Evolutionary conservation across 352 stramenopile genomes (phyloP), one percentile per base, ranked within the genome.

Genomic region (Pseudoperonospora humuli): DNA sequence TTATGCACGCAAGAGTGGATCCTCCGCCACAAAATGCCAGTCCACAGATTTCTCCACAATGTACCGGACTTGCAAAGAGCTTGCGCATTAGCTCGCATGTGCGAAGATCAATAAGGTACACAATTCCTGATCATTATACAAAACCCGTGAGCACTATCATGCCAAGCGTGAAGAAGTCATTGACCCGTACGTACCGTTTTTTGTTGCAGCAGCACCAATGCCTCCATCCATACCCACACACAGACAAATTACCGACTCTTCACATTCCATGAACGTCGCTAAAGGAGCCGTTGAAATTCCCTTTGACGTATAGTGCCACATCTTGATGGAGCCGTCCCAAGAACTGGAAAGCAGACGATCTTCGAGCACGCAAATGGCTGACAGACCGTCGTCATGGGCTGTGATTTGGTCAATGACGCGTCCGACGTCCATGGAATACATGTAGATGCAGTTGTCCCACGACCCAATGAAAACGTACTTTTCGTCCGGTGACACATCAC

Each of bases 361-460:
- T 26, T 93, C 76, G 32, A 75, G 73, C 7, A 93, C 80, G 21
- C 74, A 82, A 28, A 93, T 64, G 17, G 66, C 77, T 5, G 76
- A 86, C 15, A 93, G 54, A 8, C 75, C 73, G 32, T 90, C 77
- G 29, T 88, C 77, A 37, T 93, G 81, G 6, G 79, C 82, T 7
- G 69, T 83, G 23, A 86, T 75, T 37, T 92, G 79, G 36, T 90
- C 76, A 24, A 90, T 68, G 0, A 93, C 70, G 9, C 77, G 78
- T 0, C 82, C 82, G 11, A 80, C 73, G 19, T 92, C 82, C 40
- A 92, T 76, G 10, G 77, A 88, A 36, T 89, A 90, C 80, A 93
- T 92, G 62, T 91, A 91, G 27, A 93, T 68, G 34, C 72, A 82
- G 39, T 83, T 83, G 53, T 93, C 82, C 71, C 63, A 84, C 13